Evolutionary conservation across 2,329 filamentous ascomycete species (phyloP).

Genomic region (Blastomyces emzantsi): DNA sequence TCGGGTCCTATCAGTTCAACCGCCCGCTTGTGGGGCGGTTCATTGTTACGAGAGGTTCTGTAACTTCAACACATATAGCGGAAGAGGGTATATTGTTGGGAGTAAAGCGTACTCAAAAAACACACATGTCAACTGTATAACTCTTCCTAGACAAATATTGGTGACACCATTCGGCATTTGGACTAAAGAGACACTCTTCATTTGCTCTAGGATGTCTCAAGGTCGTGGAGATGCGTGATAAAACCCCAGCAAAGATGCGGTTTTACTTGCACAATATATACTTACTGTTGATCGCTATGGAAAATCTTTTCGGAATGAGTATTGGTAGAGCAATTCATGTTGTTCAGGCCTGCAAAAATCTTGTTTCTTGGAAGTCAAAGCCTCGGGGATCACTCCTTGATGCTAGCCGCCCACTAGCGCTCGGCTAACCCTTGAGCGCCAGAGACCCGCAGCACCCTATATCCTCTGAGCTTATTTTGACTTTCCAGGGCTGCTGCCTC

Average conservation of each 20-base stretch:
- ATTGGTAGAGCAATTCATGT: not conserved
- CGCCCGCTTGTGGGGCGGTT: not conserved
- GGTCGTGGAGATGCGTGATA: not conserved
- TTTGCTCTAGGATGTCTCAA: no score
- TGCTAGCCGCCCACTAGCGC: not conserved
- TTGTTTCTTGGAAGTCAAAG: no score
- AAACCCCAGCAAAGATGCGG: not conserved
- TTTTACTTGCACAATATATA: not conserved
- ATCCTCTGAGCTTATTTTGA: not conserved
- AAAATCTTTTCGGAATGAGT: not conserved
- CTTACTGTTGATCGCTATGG: not conserved
- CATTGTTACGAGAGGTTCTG: not conserved
- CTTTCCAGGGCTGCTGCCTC: not conserved
- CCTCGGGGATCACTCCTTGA: no score
- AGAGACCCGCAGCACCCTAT: not conserved
- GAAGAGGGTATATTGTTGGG: no score
- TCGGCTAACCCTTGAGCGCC: not conserved
- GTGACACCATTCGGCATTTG: no score
- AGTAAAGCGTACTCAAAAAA: no score
- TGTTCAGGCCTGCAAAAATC: not conserved
- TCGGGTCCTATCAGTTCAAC: not conserved
- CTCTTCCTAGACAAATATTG: no score
- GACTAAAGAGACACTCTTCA: no score
- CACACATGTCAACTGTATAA: no score
- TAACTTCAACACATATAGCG: no score